These are phyloP conservation scores for Skeletonema potamos DNA, from an alignment of 108 stramenopile species.

Conservation along the genomic window DNA sequence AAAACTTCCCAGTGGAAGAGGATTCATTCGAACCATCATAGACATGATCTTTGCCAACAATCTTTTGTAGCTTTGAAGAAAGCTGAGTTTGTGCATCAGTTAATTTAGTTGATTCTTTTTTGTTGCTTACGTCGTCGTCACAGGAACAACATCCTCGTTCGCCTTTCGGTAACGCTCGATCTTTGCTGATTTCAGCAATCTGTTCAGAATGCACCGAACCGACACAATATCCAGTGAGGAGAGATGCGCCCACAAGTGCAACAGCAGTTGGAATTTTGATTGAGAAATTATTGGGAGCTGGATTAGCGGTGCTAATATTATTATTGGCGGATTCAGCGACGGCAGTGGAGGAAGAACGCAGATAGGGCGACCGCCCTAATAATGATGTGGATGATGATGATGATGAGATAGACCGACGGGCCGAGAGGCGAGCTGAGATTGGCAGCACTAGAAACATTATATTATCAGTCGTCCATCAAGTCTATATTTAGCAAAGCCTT, in stretches of 20 bases:
- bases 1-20: constrained; percentile 49
- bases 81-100: constrained; percentile 57
- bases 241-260: constrained; percentile 17
- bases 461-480: too few relatives aligned
- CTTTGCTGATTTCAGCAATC: constrained; percentile 13
- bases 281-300: background rate
- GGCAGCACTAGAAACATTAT: background rate
- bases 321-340: background rate
- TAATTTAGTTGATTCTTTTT: constrained; percentile 37
- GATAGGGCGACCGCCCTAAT: background rate
- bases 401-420: background rate
- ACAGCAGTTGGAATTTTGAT: constrained; percentile 13
- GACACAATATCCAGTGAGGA: constrained; percentile 30
- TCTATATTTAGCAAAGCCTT: too few relatives aligned
- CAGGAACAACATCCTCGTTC: constrained; percentile 49
- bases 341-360: background rate
- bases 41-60: constrained; percentile 68
- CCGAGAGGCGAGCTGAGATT: background rate
- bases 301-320: too few relatives aligned
- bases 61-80: constrained; percentile 42
- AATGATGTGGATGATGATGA: background rate
- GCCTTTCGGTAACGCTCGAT: constrained; percentile 43
- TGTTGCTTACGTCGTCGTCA: background rate
- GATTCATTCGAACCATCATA: constrained; percentile 44
- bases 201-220: constrained; percentile 28